Conservation (phyloP, 2,329 filamentous ascomycete species). For the Xenosphaeropsis pyriputrescens region DNA sequence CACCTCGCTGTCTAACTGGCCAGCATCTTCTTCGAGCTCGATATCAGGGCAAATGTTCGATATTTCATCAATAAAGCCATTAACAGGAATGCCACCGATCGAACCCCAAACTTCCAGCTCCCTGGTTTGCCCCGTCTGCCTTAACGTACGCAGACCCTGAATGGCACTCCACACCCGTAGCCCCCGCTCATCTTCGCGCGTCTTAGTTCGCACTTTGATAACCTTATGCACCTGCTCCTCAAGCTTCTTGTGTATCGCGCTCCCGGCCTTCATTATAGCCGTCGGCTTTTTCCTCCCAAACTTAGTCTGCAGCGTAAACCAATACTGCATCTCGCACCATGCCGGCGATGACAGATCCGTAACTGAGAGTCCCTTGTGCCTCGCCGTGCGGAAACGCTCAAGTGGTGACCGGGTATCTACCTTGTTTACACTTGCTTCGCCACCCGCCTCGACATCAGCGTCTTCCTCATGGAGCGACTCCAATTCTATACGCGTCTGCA, state of each 20-base stretch:
- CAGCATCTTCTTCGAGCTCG: slow-evolving; percentile 37
- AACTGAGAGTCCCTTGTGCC: slow-evolving; percentile 69
- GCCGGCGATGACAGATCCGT: slow-evolving; percentile 78
- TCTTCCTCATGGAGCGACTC: no score
- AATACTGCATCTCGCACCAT: slow-evolving; percentile 95
- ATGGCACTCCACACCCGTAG: slow-evolving; percentile 83
- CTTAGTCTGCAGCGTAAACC: slow-evolving; percentile 60
- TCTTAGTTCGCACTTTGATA: slow-evolving; percentile 56
- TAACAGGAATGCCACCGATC: slow-evolving; percentile 69
- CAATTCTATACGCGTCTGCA: slow-evolving; percentile 43
- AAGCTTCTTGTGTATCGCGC: slow-evolving; percentile 63
- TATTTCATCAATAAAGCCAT: slow-evolving; percentile 79
- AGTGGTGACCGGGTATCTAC: slow-evolving; percentile 46
- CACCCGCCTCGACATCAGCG: not conserved
- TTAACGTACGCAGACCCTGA: slow-evolving; percentile 63
- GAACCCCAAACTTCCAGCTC: slow-evolving; percentile 78
- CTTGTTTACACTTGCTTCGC: not conserved
- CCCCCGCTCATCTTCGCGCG: slow-evolving; percentile 70
- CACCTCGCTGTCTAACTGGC: slow-evolving; percentile 17
- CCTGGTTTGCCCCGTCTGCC: slow-evolving; percentile 56
- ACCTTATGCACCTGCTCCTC: slow-evolving; percentile 76
- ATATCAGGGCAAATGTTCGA: slow-evolving; percentile 64
- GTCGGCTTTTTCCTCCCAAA: slow-evolving; percentile 65
- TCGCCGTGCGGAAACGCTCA: slow-evolving; percentile 62
- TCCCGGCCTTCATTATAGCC: slow-evolving; percentile 71